Evolutionary conservation across 345 rosid genomes (phyloP).

Genomic region (Populus alba): DNA sequence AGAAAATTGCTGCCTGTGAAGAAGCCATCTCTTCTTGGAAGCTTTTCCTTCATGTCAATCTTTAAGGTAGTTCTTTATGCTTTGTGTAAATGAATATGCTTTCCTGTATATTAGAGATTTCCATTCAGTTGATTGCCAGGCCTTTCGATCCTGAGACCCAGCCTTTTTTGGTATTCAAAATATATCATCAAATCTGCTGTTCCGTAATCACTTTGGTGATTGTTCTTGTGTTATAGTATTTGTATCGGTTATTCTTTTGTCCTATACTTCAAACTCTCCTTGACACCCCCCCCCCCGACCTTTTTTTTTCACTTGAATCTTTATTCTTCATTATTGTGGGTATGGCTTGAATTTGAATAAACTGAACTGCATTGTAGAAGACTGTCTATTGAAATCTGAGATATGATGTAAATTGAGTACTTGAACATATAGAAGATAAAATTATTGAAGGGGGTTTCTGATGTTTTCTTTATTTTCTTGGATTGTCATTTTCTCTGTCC

Average conservation of each 20-base stretch:
- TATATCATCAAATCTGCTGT: background rate
- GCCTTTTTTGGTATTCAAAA: background rate
- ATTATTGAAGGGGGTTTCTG: background rate
- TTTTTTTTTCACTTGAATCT: background rate
- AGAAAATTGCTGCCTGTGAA: conserved; percentile 40
- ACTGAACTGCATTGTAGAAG: background rate
- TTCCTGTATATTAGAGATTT: background rate
- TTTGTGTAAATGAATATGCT: background rate
- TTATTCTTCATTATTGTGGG: background rate
- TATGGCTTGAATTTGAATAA: background rate
- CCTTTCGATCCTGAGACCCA: too few species aligned
- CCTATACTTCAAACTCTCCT: background rate
- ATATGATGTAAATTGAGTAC: background rate
- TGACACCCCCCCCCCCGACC: too few species aligned
- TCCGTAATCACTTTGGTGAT: background rate
- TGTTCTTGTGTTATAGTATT: background rate
- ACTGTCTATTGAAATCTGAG: background rate
- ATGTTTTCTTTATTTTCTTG: background rate
- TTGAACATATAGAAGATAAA: too few species aligned
- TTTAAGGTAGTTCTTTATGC: conserved; percentile 60
- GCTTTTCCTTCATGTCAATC: conserved; percentile 52
- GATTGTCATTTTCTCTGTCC: background rate
- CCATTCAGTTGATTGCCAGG: background rate
- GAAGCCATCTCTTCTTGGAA: conserved; percentile 45
- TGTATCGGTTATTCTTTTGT: background rate